A percentile compares a stretch with the other conserved stretches of the same genome.
Evolutionary conservation across 257 asterid species (phyloP).

Genomic region (Oldenlandia corymbosa): DNA sequence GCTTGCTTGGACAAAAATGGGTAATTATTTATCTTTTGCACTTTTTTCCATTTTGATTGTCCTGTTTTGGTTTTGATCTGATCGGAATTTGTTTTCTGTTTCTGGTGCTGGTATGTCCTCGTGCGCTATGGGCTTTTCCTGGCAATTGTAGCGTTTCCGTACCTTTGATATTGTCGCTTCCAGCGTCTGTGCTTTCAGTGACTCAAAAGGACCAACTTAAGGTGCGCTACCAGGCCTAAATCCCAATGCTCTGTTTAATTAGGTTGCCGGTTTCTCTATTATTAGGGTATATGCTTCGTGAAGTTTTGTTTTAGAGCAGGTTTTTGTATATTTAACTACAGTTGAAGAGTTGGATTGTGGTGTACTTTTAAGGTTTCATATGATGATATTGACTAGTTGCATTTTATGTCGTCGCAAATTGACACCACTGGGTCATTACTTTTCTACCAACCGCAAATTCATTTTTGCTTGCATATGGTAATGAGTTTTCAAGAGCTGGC

Average conservation of each 20-base stretch:
- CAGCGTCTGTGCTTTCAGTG: constrained; percentile 69
- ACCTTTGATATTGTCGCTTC: constrained; percentile 85
- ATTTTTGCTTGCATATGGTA: background rate
- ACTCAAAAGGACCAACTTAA: constrained; percentile 74
- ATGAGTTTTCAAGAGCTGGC: background rate
- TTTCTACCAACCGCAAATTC: background rate
- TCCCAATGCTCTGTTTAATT: background rate
- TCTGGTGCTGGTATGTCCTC: background rate
- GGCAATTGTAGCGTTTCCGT: constrained; percentile 52
- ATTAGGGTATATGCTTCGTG: background rate
- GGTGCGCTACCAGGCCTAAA: constrained; percentile 34
- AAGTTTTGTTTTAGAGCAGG: background rate
- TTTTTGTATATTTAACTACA: background rate
- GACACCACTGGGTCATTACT: background rate
- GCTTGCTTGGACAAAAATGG: constrained; percentile 66
- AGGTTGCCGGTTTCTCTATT: background rate
- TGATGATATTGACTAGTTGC: background rate
- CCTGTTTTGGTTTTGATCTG: constrained; percentile 2
- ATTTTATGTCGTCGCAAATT: background rate
- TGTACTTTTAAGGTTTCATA: background rate
- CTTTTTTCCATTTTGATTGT: constrained; percentile 6
- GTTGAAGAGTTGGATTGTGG: background rate
- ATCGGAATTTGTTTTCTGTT: background rate
- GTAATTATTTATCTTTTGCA: constrained; percentile 29
- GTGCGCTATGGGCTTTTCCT: background rate